Base-by-base conservation (phyloP, 2,329 filamentous ascomycete genomes). In the Hymenoscyphus albidus region DNA sequence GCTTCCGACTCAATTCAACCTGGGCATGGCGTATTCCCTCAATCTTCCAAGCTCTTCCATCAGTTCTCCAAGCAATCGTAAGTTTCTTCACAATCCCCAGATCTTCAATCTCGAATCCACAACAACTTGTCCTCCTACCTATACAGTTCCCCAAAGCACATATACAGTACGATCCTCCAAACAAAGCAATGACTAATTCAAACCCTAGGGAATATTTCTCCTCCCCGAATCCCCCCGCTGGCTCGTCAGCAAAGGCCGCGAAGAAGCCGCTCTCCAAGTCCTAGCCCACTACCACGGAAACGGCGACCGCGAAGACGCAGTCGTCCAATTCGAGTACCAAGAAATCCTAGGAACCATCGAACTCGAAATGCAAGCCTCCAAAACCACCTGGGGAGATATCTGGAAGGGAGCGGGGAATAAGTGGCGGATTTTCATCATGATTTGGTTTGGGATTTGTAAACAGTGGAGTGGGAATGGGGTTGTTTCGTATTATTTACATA, bases 191-290 rank as follows among this genome's bases (percentile, higher is more conserved):
- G 2, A 32, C 40, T 16, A 44, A 60, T 10, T 18, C 6, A 6
- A 2, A 22, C 13, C 1, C 12, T n/a, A 63, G 14, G 64, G 67
- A 58, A 73, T 76, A 62, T 74, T 70, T 67, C 69, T 73, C 40
- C 70, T 76, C n/a, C 74, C 75, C 22, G 75, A 77, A 67, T 64
- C 75, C 70, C 68, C 77, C 1, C 51, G 68, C 42, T 83, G n/a
- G 77, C 81, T 61, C 69, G 77, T 67, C 5, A 63, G 62, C 51
- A 80, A 81, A 65, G 81, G 76, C 77, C 57, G 81, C 82, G 2
- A 78, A 81, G 69, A 78, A 81, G 66, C 79, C 81, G 66, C 81
- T 78, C 66, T 74, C 76, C 9, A 81, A 82, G 70, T 83, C 32
- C 68, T 85, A 6, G 75, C 77, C n/a, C 78, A 80, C 40, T 80